Percentiles rank a stretch among this genome's conserved stretches.
phyloP scores from a whole-genome alignment of 768 basidiomycete genomes.

The Serpula lacrymans region DNA sequence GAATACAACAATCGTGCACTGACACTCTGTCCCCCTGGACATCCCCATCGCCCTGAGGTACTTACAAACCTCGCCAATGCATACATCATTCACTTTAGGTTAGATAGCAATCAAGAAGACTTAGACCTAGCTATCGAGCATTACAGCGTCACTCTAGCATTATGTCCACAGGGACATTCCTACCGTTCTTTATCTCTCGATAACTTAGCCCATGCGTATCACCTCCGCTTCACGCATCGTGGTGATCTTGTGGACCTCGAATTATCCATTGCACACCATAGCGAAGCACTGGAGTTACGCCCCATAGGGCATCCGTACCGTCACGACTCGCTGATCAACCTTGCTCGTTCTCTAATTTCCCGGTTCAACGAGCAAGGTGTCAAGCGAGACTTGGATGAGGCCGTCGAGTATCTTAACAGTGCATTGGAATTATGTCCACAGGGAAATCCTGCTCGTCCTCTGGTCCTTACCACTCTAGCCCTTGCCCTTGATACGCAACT shows the following conservation, averaged over 20 bases:
- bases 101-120: slow-evolving; percentile 7
- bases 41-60: slow-evolving; percentile 8
- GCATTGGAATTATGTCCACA: slow-evolving; percentile 1
- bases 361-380: slow-evolving; percentile 4
- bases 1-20: slow-evolving; percentile 4
- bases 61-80: slow-evolving; percentile 14
- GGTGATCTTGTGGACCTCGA: slow-evolving; percentile 9
- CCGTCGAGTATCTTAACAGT: slow-evolving; percentile 7
- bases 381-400: slow-evolving; percentile 10
- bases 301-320: slow-evolving; percentile 10
- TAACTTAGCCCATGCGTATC: slow-evolving; percentile 21
- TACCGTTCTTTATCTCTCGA: slow-evolving; percentile 13
- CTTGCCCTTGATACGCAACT: slow-evolving; percentile 4
- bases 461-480: slow-evolving; percentile 10
- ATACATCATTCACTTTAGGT: no score
- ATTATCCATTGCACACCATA: slow-evolving; percentile 6
- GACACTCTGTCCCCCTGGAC: slow-evolving; percentile 5
- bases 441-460: slow-evolving; percentile 1
- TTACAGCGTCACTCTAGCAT: slow-evolving; percentile 14
- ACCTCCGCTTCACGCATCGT: slow-evolving; percentile 18
- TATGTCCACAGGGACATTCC: slow-evolving; percentile 18
- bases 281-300: slow-evolving; percentile 5
- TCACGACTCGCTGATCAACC: slow-evolving; percentile 2
- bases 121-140: slow-evolving; percentile 13
- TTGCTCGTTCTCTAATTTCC: slow-evolving; percentile 2